Conservation (phyloP, 305 asterid genomes). For the Plantago lanceolata region DNA sequence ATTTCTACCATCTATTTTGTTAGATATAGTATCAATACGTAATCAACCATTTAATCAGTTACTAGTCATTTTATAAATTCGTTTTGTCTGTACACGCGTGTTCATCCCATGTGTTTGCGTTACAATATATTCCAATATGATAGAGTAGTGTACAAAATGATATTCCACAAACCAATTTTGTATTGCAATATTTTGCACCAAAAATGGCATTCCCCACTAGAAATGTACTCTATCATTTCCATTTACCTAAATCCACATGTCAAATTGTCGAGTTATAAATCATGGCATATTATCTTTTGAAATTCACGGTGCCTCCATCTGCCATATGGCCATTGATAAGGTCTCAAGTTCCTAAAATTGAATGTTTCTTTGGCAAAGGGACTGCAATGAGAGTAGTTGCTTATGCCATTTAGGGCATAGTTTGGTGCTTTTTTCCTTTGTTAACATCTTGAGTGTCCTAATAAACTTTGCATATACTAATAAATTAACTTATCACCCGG, state of each 20-base stretch:
- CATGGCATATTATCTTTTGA: neutral
- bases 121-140: too few relatives aligned
- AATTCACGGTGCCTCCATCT: slow-evolving; percentile 26
- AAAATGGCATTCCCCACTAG: neutral
- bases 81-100: too few relatives aligned
- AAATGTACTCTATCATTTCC: neutral
- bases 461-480: neutral
- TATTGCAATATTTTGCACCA: neutral
- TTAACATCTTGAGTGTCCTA: neutral
- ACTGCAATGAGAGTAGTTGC: neutral
- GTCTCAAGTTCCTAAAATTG: neutral
- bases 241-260: neutral
- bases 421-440: neutral
- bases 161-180: neutral
- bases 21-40: too few relatives aligned
- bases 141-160: neutral
- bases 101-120: too few relatives aligned
- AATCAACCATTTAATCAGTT: neutral
- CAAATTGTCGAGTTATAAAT: neutral
- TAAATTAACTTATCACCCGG: too few relatives aligned
- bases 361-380: neutral
- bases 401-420: neutral
- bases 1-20: too few relatives aligned
- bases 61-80: too few relatives aligned
- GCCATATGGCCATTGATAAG: neutral